Base-by-base conservation (phyloP, 208 protist genomes). In the Phytomonas francai region DNA sequence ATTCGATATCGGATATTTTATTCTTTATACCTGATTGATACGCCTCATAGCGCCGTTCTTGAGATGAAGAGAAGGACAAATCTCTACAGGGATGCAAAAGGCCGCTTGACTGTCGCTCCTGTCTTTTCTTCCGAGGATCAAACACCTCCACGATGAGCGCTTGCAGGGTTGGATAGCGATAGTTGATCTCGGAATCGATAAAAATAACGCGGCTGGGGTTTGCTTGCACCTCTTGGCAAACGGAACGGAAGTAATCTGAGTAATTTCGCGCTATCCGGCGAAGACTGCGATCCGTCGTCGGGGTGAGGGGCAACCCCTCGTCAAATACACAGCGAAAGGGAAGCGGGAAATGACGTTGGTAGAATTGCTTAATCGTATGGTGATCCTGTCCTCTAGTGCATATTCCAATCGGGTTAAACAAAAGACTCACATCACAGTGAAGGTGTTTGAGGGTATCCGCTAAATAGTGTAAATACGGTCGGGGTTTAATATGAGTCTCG, bases 181-280 rank as follows among this genome's bases (percentile, higher is more conserved):
- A 91, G 73, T 91, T 92, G 22, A 94, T 77, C 73, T 94, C 86
- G 6, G 80, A 69, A 65, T 94, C 89, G n/a, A 94, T 68, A 62
- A 92, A 91, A 14, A 94, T 67, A n/a, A 94, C 78, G 33, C 86
- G 85, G 12, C 49, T 59, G 3, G 78, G 69, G 8, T 72, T 72
- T 28, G 72, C 74, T n/a, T 79, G 66, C 25, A 71, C 61, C 28
- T 74, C 73, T 16, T 73, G 63, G 0, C 83, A 80, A 4, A 78
- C 51, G n/a, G 67, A 71, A 59, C 63, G 65, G 27, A 93, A 77
- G 68, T 77, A 87, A 42, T 84, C 72, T 11, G 78, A 77, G 79
- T 89, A 93, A 73, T 91, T 91, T 30, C 45, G 45, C 22, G 45
- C 11, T 1, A 7, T 54, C 16, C 11, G 45, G 3, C 25, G 11